Conservation (phyloP, 139 green algal genomes). For the Nannochloris sp. region DNA sequence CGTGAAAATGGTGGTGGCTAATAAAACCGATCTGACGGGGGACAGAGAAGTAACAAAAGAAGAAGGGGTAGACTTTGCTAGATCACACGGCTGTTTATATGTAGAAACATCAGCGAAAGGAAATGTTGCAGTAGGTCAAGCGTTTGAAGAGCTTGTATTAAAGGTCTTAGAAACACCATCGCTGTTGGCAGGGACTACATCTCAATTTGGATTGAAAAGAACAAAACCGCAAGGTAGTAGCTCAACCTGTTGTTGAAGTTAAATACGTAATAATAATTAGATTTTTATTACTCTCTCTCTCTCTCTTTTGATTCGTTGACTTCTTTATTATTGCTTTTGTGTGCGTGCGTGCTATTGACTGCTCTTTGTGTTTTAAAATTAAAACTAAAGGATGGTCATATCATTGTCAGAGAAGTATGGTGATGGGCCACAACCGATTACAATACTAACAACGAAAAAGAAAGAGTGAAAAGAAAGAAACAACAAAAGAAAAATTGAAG, state of each 20-base stretch:
- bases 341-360: too few species aligned
- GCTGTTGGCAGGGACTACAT: slow-evolving; percentile 17
- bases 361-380: too few species aligned
- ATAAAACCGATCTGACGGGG: slow-evolving; percentile 85
- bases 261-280: too few species aligned
- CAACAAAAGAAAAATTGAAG: too few species aligned
- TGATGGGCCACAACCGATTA: too few species aligned
- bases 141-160: slow-evolving; percentile 85
- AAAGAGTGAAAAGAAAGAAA: too few species aligned
- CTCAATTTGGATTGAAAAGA: slow-evolving; percentile 21
- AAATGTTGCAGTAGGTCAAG: slow-evolving; percentile 65
- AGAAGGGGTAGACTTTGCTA: slow-evolving; percentile 72
- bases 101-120: slow-evolving; percentile 88
- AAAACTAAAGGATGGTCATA: too few species aligned
- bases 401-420: too few species aligned
- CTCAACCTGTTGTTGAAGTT: slow-evolving; percentile 9
- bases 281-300: too few species aligned
- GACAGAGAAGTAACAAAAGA: slow-evolving; percentile 62
- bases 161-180: slow-evolving; percentile 42
- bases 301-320: too few species aligned
- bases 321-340: too few species aligned
- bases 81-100: slow-evolving; percentile 78
- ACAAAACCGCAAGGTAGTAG: slow-evolving; percentile 2
- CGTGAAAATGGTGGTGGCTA: slow-evolving; percentile 94
- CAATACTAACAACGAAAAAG: too few species aligned